Evolutionary conservation across 441 rosid genomes (phyloP), one percentile per base, ranked within the genome.

Genomic region (Eugenia klotzschiana): DNA sequence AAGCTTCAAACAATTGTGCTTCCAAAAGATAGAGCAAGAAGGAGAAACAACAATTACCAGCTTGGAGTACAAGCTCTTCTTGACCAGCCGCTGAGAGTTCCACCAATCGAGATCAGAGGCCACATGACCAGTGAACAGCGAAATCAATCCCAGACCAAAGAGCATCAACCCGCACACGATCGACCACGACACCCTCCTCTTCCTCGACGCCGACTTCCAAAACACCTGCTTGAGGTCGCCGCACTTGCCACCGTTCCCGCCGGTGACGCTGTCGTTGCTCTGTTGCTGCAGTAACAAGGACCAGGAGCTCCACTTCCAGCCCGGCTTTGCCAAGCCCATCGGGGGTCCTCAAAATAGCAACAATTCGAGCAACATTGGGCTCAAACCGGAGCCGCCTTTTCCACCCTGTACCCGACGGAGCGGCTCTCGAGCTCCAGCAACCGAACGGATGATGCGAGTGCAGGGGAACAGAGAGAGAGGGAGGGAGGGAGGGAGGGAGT

Each of bases 81-180:
- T 92, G 64, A 86, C 92, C 88, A 96, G 84, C 88, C 91, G 92
- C 88, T 92, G 98, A 80, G 98, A 95, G 86, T 94, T 69, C 77
- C 77, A 97, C 98, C 98, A 95, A 81, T 97, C 99, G 72, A 97
- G 95, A 92, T 95, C 96, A 51, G 99, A 97, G 5, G 91, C 98
- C 49, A 94, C 93, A 80, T 97, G 98, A 64, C 99, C 98, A 6
- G 98, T 94, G 87, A 95, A 94, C 56, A 97, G 94, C 52, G 98
- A 97, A 83, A 95, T 93, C 89, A 94, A 88, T 6, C 99, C 99
- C 84, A 97, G 85, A 74, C 87, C 88, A 86, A 97, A 97, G 57
- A 97, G 94, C 98, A 97, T 89, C 86, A 92, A 55, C 37, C 99
- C 99, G 82, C 98, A 97, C 13, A 94, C 88, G 56, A 93, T 86